Conservation (phyloP, 2,329 filamentous ascomycete genomes). For the Fusarium palustre region DNA sequence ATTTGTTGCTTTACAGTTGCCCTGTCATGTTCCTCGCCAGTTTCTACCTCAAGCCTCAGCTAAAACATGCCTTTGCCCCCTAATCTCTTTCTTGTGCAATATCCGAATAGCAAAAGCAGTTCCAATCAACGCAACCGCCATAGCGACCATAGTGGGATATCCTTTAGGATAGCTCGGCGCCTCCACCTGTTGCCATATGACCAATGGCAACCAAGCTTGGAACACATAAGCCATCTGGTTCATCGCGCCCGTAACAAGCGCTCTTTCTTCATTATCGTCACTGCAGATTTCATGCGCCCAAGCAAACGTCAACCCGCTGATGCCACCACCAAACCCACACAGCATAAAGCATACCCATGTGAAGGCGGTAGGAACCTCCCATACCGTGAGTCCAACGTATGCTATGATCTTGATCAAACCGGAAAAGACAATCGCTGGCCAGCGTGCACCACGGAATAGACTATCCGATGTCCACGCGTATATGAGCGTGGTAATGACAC, state of each 20-base stretch:
- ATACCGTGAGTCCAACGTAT: conserved; percentile 56
- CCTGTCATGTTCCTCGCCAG: neutral
- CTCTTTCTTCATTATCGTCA: conserved; percentile 71
- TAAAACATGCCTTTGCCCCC: neutral
- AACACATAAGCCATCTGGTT: conserved; percentile 78
- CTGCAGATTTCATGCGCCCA: conserved; percentile 65
- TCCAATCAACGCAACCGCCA: conserved; percentile 62
- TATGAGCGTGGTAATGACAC: conserved; percentile 68
- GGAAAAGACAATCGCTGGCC: conserved; percentile 72
- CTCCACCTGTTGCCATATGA: conserved; percentile 75
- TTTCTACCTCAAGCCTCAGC: neutral
- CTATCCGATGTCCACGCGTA: conserved; percentile 76
- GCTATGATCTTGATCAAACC: conserved; percentile 57
- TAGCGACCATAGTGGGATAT: conserved; percentile 65
- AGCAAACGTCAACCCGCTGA: conserved; percentile 60
- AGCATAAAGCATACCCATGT: conserved; percentile 74
- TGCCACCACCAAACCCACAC: conserved; percentile 62
- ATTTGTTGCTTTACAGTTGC: no score
- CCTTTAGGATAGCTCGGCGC: conserved; percentile 71
- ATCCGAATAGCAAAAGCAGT: conserved; percentile 61
- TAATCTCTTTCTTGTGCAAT: conserved; percentile 26
- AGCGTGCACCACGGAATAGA: conserved; percentile 68
- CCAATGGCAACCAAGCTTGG: conserved; percentile 75
- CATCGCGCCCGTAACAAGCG: conserved; percentile 74
- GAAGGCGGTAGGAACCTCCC: conserved; percentile 63